phyloP scores from a whole-genome alignment of 208 protist genomes.

The Acanthamoeba royreba region DNA sequence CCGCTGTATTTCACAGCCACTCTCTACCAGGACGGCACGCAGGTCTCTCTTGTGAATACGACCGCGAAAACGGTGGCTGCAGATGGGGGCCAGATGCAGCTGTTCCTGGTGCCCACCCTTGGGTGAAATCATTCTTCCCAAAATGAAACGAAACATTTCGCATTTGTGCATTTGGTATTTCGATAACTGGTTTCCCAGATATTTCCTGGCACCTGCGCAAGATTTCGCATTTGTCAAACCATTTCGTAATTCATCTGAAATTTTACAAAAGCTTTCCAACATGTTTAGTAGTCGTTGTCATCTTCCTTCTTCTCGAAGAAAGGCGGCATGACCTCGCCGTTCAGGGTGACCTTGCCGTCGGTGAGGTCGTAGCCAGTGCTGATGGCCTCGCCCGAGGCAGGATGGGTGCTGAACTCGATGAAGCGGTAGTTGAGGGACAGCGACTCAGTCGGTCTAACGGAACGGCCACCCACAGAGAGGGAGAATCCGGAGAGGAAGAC shows the following conservation, averaged over 20 bases:
- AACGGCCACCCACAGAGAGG: background rate
- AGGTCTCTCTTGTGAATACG: conserved; percentile 5
- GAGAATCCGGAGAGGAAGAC: background rate
- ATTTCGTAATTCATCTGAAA: too few relatives aligned
- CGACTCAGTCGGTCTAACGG: background rate
- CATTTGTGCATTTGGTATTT: too few relatives aligned
- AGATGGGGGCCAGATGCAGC: too few relatives aligned
- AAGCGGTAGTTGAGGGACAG: background rate
- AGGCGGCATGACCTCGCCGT: background rate
- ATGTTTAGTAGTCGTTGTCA: background rate
- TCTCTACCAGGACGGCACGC: conserved; percentile 13
- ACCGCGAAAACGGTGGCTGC: too few relatives aligned
- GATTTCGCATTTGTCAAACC: too few relatives aligned
- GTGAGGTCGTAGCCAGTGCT: background rate
- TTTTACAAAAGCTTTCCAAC: too few relatives aligned
- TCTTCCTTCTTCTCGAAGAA: background rate
- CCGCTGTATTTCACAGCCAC: conserved; percentile 42
- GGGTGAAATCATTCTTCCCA: too few relatives aligned
- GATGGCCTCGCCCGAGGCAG: background rate
- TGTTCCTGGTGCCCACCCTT: too few relatives aligned
- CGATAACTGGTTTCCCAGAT: too few relatives aligned
- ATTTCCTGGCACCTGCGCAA: too few relatives aligned
- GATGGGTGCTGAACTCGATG: background rate
- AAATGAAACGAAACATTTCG: too few relatives aligned
- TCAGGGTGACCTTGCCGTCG: background rate